Conservation (phyloP, 169 alveolate genomes). For the Neospora caninum region DNA sequence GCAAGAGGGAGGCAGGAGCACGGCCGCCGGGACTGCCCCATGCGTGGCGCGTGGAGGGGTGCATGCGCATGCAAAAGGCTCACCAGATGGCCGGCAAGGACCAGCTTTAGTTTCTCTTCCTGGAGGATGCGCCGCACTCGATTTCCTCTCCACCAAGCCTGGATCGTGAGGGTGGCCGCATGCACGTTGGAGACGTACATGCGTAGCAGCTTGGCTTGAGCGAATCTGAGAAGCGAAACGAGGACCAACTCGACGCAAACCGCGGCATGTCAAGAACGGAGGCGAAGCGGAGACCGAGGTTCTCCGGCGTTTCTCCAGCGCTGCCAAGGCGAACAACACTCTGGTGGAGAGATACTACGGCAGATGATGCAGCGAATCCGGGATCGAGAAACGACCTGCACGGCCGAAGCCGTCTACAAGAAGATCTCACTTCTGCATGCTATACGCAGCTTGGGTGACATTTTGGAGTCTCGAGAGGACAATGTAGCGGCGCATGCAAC, state of each 20-base stretch:
- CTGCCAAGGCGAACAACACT: too few species aligned
- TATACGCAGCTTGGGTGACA: conserved; percentile 59
- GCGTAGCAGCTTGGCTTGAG: conserved; percentile 58
- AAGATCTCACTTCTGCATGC: conserved; percentile 50
- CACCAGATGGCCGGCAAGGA: conserved; percentile 70
- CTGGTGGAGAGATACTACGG: too few species aligned
- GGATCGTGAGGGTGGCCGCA: conserved; percentile 67
- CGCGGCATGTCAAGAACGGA: neutral
- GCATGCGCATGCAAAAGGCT: conserved; percentile 8
- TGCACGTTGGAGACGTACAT: conserved; percentile 36
- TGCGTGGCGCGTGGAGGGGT: too few species aligned
- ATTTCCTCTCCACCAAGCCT: conserved; percentile 77
- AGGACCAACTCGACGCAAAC: neutral
- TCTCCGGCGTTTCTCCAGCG: too few species aligned
- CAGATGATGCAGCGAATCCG: too few species aligned
- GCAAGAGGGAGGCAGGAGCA: too few species aligned
- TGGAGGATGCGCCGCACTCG: conserved; percentile 73
- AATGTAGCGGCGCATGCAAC: conserved; percentile 25
- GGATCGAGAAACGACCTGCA: neutral
- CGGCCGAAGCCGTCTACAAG: neutral
- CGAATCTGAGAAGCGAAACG: conserved; percentile 20
- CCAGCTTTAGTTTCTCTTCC: conserved; percentile 71
- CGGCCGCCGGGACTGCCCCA: too few species aligned
- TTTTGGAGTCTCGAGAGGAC: conserved; percentile 41
- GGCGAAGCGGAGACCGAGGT: too few species aligned